phyloP scores from a whole-genome alignment of 2,329 filamentous ascomycete genomes.

The Fusarium luffae region DNA sequence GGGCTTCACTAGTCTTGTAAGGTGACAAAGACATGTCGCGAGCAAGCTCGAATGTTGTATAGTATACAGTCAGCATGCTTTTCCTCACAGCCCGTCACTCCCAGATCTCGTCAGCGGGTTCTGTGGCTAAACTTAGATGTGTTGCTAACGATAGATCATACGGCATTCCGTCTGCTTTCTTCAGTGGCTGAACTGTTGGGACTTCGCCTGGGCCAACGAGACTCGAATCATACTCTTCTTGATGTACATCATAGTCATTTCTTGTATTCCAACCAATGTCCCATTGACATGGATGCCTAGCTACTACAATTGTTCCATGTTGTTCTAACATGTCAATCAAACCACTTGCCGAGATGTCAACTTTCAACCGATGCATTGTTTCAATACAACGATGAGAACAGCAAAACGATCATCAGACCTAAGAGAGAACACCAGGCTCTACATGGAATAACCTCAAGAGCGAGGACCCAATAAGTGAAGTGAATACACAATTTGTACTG shows the following conservation, averaged over 20 bases:
- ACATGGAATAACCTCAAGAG: not conserved
- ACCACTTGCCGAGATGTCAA: not conserved
- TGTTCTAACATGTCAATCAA: not conserved
- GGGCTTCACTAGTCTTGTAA: constrained; percentile 23
- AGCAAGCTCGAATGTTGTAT: constrained; percentile 1
- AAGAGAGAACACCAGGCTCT: not conserved
- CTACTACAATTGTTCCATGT: not conserved
- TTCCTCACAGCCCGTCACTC: not conserved
- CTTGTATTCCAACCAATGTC: not conserved
- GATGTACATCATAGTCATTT: not conserved
- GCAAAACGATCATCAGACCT: not conserved
- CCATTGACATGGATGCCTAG: not conserved
- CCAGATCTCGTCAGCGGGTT: not conserved
- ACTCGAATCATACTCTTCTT: not conserved
- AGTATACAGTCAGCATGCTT: constrained; percentile 18
- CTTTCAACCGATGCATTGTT: not conserved
- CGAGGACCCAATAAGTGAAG: not conserved
- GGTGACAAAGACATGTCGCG: not conserved
- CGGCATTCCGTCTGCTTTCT: not conserved
- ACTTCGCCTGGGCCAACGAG: not conserved
- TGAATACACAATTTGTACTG: not conserved
- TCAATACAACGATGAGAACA: not conserved
- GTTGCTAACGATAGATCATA: not conserved
- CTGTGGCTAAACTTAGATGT: not conserved
- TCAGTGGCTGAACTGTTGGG: not conserved